Evolutionary conservation across 2,329 filamentous ascomycete genomes (phyloP).

Genomic region (Penicillium sp.): DNA sequence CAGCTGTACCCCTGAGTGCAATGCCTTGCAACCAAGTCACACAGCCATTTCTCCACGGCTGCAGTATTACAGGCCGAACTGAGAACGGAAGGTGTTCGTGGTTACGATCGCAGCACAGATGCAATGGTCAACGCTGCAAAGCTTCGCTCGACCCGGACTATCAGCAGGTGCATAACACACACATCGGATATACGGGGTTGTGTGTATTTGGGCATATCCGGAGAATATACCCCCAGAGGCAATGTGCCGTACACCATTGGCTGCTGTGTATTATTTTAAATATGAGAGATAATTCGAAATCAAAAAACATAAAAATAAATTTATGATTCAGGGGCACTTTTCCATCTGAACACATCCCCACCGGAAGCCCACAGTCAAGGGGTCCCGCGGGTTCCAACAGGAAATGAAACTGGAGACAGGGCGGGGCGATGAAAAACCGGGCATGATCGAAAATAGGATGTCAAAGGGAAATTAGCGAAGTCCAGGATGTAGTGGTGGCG

Average conservation of each 20-base stretch:
- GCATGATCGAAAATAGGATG: background rate
- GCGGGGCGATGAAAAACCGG: conserved; percentile 1
- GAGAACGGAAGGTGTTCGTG: too few relatives aligned
- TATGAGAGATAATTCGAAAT: background rate
- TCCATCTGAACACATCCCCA: background rate
- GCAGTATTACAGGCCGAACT: background rate
- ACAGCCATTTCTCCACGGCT: background rate
- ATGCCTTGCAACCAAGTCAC: background rate
- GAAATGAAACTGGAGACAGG: background rate
- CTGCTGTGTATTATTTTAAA: too few relatives aligned
- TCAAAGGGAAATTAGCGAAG: background rate
- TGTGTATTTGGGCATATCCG: too few relatives aligned
- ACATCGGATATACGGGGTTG: too few relatives aligned
- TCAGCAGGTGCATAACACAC: too few relatives aligned
- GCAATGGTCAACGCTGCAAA: background rate
- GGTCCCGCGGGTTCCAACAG: background rate
- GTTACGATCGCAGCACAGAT: background rate
- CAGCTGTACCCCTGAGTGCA: background rate
- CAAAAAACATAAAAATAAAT: background rate
- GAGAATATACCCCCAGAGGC: too few relatives aligned
- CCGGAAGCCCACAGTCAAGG: background rate
- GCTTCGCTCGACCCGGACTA: too few relatives aligned
- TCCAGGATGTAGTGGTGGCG: too few relatives aligned
- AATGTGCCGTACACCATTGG: too few relatives aligned
- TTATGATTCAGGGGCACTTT: background rate